Evolutionary conservation across 2,329 filamentous ascomycete genomes (phyloP), one percentile per base, ranked within the genome.

Genomic region (Endocalyx cinctus): DNA sequence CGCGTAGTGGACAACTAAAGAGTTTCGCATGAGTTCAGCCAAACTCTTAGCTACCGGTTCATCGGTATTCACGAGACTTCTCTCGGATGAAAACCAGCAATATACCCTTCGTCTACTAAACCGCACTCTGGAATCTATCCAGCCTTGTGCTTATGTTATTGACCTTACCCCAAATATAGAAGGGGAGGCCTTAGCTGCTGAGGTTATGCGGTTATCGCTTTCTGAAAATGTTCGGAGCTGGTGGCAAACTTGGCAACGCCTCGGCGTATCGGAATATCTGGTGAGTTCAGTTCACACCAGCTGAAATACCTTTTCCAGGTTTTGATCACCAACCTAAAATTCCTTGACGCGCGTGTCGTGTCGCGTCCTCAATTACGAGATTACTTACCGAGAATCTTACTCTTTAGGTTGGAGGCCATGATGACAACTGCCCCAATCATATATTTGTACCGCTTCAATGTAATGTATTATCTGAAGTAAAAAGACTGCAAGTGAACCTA

Each of bases 111-210:
- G 66, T 15, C 62, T 59, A 11, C 58, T 58, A 18, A 16, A 17
- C 5, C 14, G 58, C 58, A 26, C 43, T 62, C 22, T 47, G 57
- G 16, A 49, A 47, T 11, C 48, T 65, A 15, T 8, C 2, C 17
- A 14, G 7, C 29, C 16, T 7, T 25, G 8, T 47, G 67, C 69
- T 37, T 83, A 73, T 42, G 59, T 82, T 13, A 47, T 85, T 22
- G 79, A 85, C 43, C 62, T 84, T 10, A 82, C 78, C 0, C 80
- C 79, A 0, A 69, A 74, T 0, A 57, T 58, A 0, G 72, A 81
- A 48, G 81, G 77, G 2, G 77, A 83, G 3, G 79, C 82, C 10
- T 68, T 77, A 8, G 71, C 80, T 2, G 69, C 74, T 16, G 63
- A 75, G 38, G 64, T 79, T 37, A 74, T 73, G 1, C 70, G 77